Evolutionary conservation across 2,329 filamentous ascomycete genomes (phyloP).

Genomic region (Apiospora malaysiana): DNA sequence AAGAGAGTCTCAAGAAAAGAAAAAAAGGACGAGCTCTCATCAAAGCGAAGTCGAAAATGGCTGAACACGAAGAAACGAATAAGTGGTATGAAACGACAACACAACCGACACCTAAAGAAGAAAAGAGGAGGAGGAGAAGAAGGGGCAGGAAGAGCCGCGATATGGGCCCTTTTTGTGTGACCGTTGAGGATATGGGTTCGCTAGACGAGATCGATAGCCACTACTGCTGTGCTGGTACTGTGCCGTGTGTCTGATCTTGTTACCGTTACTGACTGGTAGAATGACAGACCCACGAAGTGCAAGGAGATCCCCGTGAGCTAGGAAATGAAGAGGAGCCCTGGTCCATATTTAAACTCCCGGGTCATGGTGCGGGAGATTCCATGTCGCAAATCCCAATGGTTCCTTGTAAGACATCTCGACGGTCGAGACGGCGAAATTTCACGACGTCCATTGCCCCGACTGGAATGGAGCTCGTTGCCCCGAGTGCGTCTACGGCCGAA

Average conservation of each 20-base stretch:
- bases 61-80: neutral
- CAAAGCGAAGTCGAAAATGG: neutral
- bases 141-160: conserved; percentile 6
- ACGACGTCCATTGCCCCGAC: neutral
- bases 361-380: conserved; percentile 3
- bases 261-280: neutral
- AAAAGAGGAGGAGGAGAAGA: neutral
- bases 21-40: neutral
- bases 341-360: conserved; percentile 10
- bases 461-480: conserved; percentile 2
- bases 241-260: neutral
- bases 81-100: neutral
- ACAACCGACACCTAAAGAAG: neutral
- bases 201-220: neutral
- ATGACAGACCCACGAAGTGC: conserved; percentile 3
- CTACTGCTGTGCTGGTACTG: neutral
- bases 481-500: conserved; percentile 3
- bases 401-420: neutral
- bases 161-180: neutral
- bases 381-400: conserved; percentile 9
- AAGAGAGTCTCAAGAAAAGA: neutral
- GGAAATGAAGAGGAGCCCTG: conserved; percentile 6
- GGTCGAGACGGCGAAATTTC: neutral
- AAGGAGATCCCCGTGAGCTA: conserved; percentile 14
- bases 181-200: neutral